Percentiles rank a stretch among this genome's conserved stretches.
Conservation (phyloP, 1,139 yeast genomes). For the Candida glucosophila region DNA sequence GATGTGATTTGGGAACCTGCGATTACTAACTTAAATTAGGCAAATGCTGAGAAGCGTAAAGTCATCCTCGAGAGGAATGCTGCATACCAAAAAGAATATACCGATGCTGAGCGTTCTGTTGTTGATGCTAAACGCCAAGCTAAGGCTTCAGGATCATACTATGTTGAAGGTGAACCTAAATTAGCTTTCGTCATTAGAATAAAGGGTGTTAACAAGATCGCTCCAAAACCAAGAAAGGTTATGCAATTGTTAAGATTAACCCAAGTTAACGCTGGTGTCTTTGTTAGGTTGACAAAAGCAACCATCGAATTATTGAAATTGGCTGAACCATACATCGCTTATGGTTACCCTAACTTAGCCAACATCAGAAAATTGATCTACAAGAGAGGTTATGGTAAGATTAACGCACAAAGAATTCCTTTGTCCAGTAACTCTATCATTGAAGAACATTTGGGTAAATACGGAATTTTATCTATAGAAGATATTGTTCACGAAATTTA, state of each 20-base stretch:
- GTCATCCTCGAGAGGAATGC: conserved; percentile 96
- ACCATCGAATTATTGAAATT: conserved; percentile 92
- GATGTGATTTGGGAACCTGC: no score
- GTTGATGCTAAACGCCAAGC: conserved; percentile 94
- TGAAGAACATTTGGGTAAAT: conserved; percentile 91
- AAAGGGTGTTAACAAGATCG: conserved; percentile 99
- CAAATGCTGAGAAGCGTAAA: conserved; percentile 86
- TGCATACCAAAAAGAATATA: conserved; percentile 96
- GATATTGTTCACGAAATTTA: conserved; percentile 98
- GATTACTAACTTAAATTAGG: conserved; percentile 46
- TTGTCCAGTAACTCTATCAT: conserved; percentile 90
- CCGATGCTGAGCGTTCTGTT: conserved; percentile 88
- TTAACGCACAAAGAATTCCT: conserved; percentile 97
- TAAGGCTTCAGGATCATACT: conserved; percentile 92
- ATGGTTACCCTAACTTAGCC: conserved; percentile 97
- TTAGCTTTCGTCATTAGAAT: conserved; percentile 97
- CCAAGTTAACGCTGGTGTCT: conserved; percentile 98
- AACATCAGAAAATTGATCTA: conserved; percentile 94
- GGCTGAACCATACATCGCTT: conserved; percentile 98
- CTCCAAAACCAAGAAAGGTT: conserved; percentile 99
- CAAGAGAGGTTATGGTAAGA: conserved; percentile 99
- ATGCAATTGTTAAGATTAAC: conserved; percentile 95
- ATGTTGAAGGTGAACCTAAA: conserved; percentile 95
- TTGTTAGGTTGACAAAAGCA: conserved; percentile 97
- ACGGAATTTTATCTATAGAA: conserved; percentile 93